Percentiles rank a stretch among this genome's conserved stretches.
phyloP scores from a whole-genome alignment of 441 rosid species.

The Populus hybrid region DNA sequence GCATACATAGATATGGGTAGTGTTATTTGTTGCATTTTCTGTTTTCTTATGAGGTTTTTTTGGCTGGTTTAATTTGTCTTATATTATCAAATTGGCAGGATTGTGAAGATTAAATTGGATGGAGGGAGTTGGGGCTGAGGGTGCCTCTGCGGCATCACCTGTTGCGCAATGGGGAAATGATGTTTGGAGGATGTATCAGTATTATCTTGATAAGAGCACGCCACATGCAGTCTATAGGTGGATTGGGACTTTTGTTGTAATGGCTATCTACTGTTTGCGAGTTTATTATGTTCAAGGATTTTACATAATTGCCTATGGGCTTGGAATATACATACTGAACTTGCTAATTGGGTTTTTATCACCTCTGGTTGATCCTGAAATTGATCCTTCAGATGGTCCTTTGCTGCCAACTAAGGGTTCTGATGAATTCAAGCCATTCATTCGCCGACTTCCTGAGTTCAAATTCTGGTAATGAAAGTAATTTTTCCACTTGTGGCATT shows the following conservation, averaged over 20 bases:
- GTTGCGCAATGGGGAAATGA: conserved; percentile 60
- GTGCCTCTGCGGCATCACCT: conserved; percentile 56
- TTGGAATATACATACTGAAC: conserved; percentile 88
- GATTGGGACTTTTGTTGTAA: conserved; percentile 63
- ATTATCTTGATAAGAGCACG: conserved; percentile 79
- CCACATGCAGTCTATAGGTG: conserved; percentile 77
- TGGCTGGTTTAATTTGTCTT: neutral
- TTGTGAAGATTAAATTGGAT: conserved; percentile 38
- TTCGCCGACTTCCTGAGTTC: conserved; percentile 91
- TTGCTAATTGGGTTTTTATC: conserved; percentile 89
- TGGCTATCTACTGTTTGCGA: conserved; percentile 55
- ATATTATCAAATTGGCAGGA: conserved; percentile 23
- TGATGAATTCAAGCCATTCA: conserved; percentile 93
- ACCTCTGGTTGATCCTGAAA: conserved; percentile 87
- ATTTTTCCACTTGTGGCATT: neutral
- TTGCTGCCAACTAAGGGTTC: conserved; percentile 85
- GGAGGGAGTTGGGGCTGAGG: conserved; percentile 77
- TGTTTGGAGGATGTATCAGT: conserved; percentile 74
- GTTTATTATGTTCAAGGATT: conserved; percentile 73
- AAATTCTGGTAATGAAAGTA: conserved; percentile 69
- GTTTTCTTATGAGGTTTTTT: neutral
- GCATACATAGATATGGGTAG: neutral
- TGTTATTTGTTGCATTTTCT: neutral
- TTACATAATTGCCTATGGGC: conserved; percentile 81
- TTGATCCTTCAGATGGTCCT: conserved; percentile 72